Percentiles rank a stretch among this genome's conserved stretches.
Evolutionary conservation across 208 protist genomes (phyloP).

Genomic region (Leishmania amazonensis): DNA sequence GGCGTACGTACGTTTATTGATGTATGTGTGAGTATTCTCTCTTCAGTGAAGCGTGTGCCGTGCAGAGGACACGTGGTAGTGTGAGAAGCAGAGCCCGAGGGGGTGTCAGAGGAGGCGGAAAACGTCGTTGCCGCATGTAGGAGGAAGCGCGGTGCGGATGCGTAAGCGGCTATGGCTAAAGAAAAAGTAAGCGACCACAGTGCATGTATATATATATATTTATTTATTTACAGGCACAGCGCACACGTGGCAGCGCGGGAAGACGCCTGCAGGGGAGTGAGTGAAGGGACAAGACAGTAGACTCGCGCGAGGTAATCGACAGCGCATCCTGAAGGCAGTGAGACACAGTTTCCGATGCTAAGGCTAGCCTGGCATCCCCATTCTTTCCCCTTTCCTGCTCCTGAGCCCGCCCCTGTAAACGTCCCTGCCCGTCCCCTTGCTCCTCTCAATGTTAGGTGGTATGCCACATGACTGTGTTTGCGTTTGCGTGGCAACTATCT

Average conservation of each 20-base stretch:
- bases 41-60: not conserved
- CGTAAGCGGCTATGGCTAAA: not conserved
- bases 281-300: not conserved
- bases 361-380: not conserved
- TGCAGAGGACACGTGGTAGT: not conserved
- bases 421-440: not conserved
- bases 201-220: not conserved
- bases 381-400: not conserved
- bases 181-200: not conserved
- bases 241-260: not conserved
- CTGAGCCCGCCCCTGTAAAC: not conserved
- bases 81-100: not conserved
- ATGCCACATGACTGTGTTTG: not conserved
- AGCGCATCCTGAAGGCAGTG: not conserved
- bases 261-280: not conserved
- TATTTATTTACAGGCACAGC: not conserved
- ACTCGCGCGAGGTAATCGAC: not conserved
- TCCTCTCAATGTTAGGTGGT: not conserved
- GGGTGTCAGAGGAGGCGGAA: not conserved
- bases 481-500: not conserved
- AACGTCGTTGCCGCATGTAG: not conserved
- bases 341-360: not conserved
- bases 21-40: not conserved
- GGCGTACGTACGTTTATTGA: not conserved
- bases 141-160: too few relatives aligned